Evolutionary conservation across 1,284 basidiomycete species (phyloP), one percentile per base, ranked within the genome.

Genomic region (Ceratobasidium sp.): DNA sequence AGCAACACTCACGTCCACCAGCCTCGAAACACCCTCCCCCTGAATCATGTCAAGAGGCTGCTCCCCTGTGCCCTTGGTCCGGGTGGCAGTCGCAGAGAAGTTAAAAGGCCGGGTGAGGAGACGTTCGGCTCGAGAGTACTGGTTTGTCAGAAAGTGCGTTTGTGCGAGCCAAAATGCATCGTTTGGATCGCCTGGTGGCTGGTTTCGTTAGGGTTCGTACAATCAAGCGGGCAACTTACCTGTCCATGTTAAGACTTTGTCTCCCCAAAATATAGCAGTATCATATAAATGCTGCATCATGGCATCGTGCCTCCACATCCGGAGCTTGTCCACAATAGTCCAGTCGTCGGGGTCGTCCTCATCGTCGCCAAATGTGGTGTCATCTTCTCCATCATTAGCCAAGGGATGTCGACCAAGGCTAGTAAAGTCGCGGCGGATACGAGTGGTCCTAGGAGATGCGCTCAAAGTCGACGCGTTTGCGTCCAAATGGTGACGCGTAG

Each of bases 91-190:
- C 82, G 82, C 71, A 0, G 75, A 76, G 14, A 78, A 49, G 53
- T 54, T 72, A 76, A 94, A 91, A 0, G 93, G 91, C 29, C 91
- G 85, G 0, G 89, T 93, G 49, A 99, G 84, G 19, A 99, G 83
- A 56, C 91, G 86, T 77, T 98, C 95, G 1, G 97, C 95, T 44
- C 95, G 90, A 6, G 92, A 89, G 77, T 96, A 99, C 73, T 98
- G 93, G 73, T 95, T 90, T 3, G 91, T 95, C 79, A 95, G 87
- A 77, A 98, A 99, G 79, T 95, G 95, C 0, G 92, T 93, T 77
- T 99, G 96, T 0, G 97, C 96, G 16, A 99, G 86, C 94, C 96
- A 98, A 78, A 98, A 99, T 8, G 95, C 97, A 78, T 99, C 97
- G 77, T 96, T 95, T 33, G 92, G 87, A 74, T 97, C 92, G 72